phyloP scores from a whole-genome alignment of 139 green algal genomes.

The Zygnema circumcarinatum region DNA sequence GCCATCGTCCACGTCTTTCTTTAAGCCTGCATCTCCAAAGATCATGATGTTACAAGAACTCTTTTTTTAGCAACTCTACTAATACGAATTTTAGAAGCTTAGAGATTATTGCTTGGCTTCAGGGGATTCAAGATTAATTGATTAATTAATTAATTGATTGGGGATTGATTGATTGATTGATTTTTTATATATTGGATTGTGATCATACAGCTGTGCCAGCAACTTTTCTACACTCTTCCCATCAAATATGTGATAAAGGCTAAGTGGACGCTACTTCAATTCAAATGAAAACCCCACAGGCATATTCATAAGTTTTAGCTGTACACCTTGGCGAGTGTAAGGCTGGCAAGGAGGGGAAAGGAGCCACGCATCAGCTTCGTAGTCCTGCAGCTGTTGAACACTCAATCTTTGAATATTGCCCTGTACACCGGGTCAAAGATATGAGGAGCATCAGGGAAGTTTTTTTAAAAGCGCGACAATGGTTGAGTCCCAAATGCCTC shows the following conservation, averaged over 20 bases:
- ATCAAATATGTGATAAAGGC: not conserved
- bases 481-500: too few species aligned
- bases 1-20: slow-evolving; percentile 62
- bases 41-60: not conserved
- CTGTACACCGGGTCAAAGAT: too few species aligned
- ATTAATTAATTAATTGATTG: too few species aligned
- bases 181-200: too few species aligned
- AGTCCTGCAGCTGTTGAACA: slow-evolving; percentile 61
- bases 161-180: too few species aligned
- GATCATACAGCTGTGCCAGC: not conserved
- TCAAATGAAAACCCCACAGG: not conserved
- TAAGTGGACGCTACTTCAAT: not conserved
- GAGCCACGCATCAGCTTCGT: slow-evolving; percentile 72
- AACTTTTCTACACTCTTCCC: not conserved
- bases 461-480: not conserved
- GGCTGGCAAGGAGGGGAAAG: slow-evolving; percentile 83
- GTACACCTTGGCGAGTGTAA: slow-evolving; percentile 80
- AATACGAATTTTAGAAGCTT: not conserved
- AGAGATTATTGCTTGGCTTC: not conserved
- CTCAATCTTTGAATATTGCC: slow-evolving; percentile 70
- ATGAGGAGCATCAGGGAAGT: not conserved
- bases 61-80: not conserved
- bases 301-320: too few species aligned
- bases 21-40: slow-evolving; percentile 48
- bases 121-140: not conserved